Evolutionary conservation across 2,329 filamentous ascomycete species (phyloP).

Genomic region (Phialophora verrucosa): DNA sequence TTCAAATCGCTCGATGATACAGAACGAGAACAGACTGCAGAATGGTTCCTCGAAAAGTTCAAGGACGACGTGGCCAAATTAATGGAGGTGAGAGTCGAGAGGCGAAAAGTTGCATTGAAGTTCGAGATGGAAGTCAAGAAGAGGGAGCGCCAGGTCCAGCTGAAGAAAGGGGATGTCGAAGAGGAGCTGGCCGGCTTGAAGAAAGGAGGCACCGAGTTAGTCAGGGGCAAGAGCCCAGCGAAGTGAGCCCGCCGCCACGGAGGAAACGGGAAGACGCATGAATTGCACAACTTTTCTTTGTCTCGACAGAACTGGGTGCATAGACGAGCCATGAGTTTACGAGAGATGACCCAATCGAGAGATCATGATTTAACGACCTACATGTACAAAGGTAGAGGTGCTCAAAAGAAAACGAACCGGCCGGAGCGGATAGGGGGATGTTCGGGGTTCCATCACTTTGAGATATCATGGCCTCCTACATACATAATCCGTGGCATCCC

Average conservation of each 20-base stretch:
- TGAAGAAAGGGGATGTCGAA: constrained; percentile 56
- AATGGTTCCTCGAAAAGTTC: constrained; percentile 65
- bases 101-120: constrained; percentile 58
- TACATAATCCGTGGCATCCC: too few species aligned
- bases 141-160: constrained; percentile 58
- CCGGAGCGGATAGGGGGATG: too few species aligned
- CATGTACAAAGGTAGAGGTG: not conserved
- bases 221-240: constrained; percentile 49
- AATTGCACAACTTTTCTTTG: not conserved
- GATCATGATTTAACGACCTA: not conserved
- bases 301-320: not conserved
- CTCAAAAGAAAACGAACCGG: too few species aligned
- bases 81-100: constrained; percentile 59
- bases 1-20: constrained; percentile 58
- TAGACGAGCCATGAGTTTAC: not conserved
- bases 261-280: not conserved
- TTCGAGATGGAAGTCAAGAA: constrained; percentile 63
- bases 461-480: too few species aligned
- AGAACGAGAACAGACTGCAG: constrained; percentile 67
- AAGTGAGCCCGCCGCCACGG: constrained; percentile 5
- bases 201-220: constrained; percentile 58
- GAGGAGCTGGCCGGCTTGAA: constrained; percentile 61
- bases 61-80: constrained; percentile 57
- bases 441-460: too few species aligned
- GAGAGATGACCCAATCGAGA: not conserved